Evolutionary conservation across 169 alveolate genomes (phyloP).

Genomic region (Neospora caninum): DNA sequence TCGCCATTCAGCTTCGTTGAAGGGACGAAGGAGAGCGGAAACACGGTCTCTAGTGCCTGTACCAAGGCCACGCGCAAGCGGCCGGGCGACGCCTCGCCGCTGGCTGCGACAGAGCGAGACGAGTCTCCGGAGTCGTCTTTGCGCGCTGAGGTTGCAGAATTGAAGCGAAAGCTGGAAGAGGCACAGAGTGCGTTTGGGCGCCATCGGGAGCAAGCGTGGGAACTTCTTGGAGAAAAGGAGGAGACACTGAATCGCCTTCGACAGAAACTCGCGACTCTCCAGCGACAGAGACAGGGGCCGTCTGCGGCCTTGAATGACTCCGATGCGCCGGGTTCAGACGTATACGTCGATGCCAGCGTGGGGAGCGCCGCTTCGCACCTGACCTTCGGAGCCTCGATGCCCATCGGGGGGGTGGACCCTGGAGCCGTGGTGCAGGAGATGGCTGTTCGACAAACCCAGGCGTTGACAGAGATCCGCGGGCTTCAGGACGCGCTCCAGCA

Average conservation of each 20-base stretch:
- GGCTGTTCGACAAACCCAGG: slow-evolving; percentile 4
- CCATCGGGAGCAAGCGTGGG: slow-evolving; percentile 23
- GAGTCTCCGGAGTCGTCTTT: background rate
- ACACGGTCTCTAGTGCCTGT: background rate
- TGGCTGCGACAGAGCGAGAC: background rate
- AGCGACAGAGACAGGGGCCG: background rate
- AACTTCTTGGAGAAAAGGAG: background rate
- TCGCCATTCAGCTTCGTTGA: background rate
- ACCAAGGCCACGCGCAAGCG: background rate
- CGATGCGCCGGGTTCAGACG: too few species aligned
- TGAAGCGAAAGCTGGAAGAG: background rate
- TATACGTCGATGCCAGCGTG: too few species aligned
- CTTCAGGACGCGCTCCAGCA: background rate
- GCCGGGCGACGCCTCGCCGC: background rate
- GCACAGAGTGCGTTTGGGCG: background rate
- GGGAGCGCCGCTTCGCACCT: too few species aligned
- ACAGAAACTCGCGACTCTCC: background rate
- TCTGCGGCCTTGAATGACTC: background rate
- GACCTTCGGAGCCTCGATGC: too few species aligned
- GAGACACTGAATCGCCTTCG: background rate
- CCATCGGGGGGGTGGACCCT: too few species aligned
- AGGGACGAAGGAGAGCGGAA: background rate
- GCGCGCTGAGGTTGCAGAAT: background rate
- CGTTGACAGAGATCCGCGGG: background rate
- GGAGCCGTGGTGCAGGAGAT: slow-evolving; percentile 1